These are phyloP conservation scores for Paramecium pentaurelia DNA, from an alignment of 73 alveolate genomes.

Conservation along the genomic window DNA sequence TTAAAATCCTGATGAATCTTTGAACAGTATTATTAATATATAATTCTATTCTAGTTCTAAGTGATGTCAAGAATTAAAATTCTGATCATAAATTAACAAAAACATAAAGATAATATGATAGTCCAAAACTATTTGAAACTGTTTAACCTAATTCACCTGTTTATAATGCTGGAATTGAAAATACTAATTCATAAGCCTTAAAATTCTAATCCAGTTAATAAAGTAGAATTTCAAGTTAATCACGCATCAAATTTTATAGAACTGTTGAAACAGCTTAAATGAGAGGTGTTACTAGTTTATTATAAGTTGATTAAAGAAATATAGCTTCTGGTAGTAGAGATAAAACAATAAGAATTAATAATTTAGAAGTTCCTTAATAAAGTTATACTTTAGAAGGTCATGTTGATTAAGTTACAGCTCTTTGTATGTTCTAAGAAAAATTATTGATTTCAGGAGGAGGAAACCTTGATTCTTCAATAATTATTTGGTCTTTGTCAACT, in stretches of 20 bases:
- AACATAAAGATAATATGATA: not conserved
- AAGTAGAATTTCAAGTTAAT: not conserved
- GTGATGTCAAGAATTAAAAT: not conserved
- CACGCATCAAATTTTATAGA: not conserved
- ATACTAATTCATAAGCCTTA: not conserved
- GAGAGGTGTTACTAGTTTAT: constrained; percentile 19
- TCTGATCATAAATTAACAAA: not conserved
- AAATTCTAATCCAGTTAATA: not conserved
- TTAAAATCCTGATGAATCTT: constrained; percentile 9
- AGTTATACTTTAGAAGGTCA: constrained; percentile 12
- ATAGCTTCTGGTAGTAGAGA: constrained; percentile 29
- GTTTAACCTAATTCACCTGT: not conserved
- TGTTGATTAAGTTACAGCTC: constrained; percentile 28
- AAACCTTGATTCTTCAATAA: constrained; percentile 4
- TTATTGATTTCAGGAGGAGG: constrained; percentile 36
- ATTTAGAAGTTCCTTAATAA: not conserved
- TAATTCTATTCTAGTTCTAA: not conserved
- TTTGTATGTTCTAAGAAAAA: constrained; percentile 18
- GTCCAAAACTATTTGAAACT: constrained; percentile 14
- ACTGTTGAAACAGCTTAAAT: not conserved
- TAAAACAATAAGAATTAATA: not conserved
- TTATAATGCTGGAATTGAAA: constrained; percentile 19
- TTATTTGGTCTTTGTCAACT: constrained; percentile 16
- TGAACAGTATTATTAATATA: not conserved
- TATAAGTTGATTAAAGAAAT: not conserved